Evolutionary conservation across 345 rosid genomes (phyloP), one percentile per base, ranked within the genome.

Genomic region (Dimocarpus longan): DNA sequence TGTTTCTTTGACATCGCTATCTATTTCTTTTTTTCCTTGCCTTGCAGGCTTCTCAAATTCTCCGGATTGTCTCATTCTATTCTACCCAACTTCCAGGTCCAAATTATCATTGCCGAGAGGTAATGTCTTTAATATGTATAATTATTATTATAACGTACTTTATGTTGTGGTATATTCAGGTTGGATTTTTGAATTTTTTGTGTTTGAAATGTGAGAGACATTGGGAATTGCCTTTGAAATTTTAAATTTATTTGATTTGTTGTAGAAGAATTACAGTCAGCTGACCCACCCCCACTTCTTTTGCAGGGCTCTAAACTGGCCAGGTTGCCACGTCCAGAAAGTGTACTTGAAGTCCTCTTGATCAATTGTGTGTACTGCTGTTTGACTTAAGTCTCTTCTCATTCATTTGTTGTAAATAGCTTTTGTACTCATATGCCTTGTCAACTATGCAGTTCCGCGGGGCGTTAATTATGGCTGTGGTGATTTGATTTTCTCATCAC

Each of bases 31-130:
- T 60, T 60, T 60, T 70, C 46, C 72, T 73, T 71, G 26, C 28
- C 28, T 60, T 78, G 79, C 90, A 97, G 99, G 93, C 90, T 78
- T 94, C 91, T 73, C 99, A 97, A 81, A 18, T 80, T 82, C 98
- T 97, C 79, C 95, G 99, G 26, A 84, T 97, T 66, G 80, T 94
- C 66, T 90, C 99, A 52, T 97, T 97, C 85, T 97, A 93, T 80
- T 89, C 99, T 6, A 97, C 99, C 22, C 98, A 93, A 88, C 98
- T 93, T 85, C 99, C 99, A 16, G 99, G 99, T 73, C 99, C 99
- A 69, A 95, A 95, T 80, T 93, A 95, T 78, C 99, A 95, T 79
- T 95, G 99, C 78, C 95, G 96, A 0, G 96, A 92, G 99, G 99
- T 94, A 90, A 40, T 71, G 10, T 80, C 69, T 52, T 59, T 26